Base-by-base conservation (phyloP, 2,329 filamentous ascomycete genomes). In the Fusarium haematococcum region DNA sequence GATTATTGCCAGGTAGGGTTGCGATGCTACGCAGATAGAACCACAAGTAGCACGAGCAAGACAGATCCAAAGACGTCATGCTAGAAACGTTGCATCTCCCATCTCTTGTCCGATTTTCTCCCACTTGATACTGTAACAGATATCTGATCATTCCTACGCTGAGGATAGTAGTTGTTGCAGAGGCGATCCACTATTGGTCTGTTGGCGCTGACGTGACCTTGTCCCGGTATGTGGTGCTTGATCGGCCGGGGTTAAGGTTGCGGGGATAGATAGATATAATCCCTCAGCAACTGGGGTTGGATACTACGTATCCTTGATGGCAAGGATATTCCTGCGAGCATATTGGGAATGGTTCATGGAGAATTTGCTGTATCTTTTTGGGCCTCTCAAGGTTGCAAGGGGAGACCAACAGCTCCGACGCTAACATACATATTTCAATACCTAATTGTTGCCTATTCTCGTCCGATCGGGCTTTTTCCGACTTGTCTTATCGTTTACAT, bases 141-240 rank as follows among this genome's bases (percentile, higher is more conserved):
- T 27, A 39, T 59, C 52, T 48, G 62, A 65, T 65, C 62, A 65
- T 65, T 45, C 52, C 63, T 65, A 58, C 14, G 30, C 63, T 65
- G 63, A 65, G 63, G 20, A 50, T 59, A 65, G 63, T 45, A 41
- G 13, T 59, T 23, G 52, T 58, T 37, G 30, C 30, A 6, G 14
- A 16, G 16, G 9, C 2, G 11, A 14, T 48, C 33, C 50, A 59
- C 50, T 16, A 68, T 68, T 68, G 61, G 65, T 27, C 23, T 58
- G 23, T 16, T 4, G 2, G 2, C 25, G 62, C 20, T 74, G 72
- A 75, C 71, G 71, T 74, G 72, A 74, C 68, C 9, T 5, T 16
- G n/a, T 64, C 68, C 68, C 45, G 0, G 62, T 74, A 74, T 75
- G 65, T 50, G 69, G 71, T 74, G 71, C 69, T 74, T 32, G 39